Evolutionary conservation across 2,329 filamentous ascomycete species (phyloP).

Genomic region (Pleomassaria siparia): DNA sequence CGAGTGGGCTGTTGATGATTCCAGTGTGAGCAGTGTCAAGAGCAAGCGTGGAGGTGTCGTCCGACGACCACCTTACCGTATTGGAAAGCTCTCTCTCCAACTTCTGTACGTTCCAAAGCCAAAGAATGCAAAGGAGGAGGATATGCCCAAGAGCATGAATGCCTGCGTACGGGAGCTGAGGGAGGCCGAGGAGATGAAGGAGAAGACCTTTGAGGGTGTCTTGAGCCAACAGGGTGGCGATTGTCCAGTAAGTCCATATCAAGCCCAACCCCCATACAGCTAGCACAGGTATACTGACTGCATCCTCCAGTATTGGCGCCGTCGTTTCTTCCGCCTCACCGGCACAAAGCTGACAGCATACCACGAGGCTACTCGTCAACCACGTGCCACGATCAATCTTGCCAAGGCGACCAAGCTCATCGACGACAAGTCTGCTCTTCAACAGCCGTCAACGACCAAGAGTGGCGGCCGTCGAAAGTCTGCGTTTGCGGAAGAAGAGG

Average conservation of each 20-base stretch:
- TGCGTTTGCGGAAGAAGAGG: conserved; percentile 95
- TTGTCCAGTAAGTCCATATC: conserved; percentile 73
- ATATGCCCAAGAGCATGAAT: conserved; percentile 99
- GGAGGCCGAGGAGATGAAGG: conserved; percentile 78
- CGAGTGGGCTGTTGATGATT: conserved; percentile 93
- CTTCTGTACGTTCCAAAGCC: conserved; percentile 93
- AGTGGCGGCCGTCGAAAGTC: conserved; percentile 83
- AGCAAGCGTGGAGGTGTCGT: conserved; percentile 82
- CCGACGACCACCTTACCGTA: conserved; percentile 85
- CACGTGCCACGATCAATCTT: conserved; percentile 94
- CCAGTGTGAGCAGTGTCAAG: conserved; percentile 80
- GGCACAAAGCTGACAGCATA: conserved; percentile 92
- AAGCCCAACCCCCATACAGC: conserved; percentile 19
- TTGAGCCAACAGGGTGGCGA: conserved; percentile 97
- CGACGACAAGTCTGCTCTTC: conserved; percentile 82
- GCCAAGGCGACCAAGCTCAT: conserved; percentile 91
- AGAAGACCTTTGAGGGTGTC: conserved; percentile 81
- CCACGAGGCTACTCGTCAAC: conserved; percentile 92
- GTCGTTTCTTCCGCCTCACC: conserved; percentile 92
- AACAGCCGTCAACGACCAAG: conserved; percentile 75
- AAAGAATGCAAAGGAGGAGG: conserved; percentile 81
- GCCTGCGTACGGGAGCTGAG: conserved; percentile 91
- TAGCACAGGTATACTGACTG: conserved; percentile 12
- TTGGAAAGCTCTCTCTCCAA: conserved; percentile 92
- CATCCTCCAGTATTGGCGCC: conserved; percentile 80